phyloP scores from a whole-genome alignment of 2,329 filamentous ascomycete genomes.

The Cyphellophora europaea region DNA sequence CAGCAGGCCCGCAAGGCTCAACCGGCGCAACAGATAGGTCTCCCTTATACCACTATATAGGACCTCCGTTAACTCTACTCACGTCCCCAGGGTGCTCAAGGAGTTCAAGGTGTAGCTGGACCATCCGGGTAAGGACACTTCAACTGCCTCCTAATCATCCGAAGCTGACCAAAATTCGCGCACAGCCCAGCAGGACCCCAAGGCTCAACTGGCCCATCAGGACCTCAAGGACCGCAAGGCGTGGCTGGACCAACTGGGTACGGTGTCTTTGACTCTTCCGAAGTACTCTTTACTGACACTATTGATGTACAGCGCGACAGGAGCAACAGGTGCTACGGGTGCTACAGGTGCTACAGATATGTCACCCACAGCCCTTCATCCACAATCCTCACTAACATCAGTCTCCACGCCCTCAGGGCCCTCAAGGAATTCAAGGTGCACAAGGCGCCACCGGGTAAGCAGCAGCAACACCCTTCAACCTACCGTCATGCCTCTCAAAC shows the following conservation, averaged over 20 bases:
- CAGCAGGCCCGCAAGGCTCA: neutral
- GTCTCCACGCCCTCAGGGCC: too few relatives aligned
- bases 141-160: too few relatives aligned
- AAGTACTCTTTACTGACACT: neutral
- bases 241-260: conserved; percentile 1
- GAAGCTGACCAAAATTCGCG: too few relatives aligned
- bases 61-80: too few relatives aligned
- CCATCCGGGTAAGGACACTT: too few relatives aligned
- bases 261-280: neutral
- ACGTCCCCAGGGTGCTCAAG: neutral
- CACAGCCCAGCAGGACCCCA: too few relatives aligned
- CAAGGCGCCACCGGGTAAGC: conserved; percentile 1
- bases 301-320: neutral
- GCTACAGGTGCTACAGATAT: conserved; percentile 2
- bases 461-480: conserved; percentile 5
- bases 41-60: too few relatives aligned
- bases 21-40: neutral
- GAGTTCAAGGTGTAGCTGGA: conserved; percentile 1
- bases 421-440: too few relatives aligned
- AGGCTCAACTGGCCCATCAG: neutral
- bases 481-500: neutral
- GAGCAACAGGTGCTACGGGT: conserved; percentile 1
- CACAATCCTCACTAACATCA: too few relatives aligned
- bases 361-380: too few relatives aligned
- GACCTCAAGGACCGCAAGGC: neutral